phyloP scores from a whole-genome alignment of 1,139 yeast genomes.

The Pichia kudriavzevii region DNA sequence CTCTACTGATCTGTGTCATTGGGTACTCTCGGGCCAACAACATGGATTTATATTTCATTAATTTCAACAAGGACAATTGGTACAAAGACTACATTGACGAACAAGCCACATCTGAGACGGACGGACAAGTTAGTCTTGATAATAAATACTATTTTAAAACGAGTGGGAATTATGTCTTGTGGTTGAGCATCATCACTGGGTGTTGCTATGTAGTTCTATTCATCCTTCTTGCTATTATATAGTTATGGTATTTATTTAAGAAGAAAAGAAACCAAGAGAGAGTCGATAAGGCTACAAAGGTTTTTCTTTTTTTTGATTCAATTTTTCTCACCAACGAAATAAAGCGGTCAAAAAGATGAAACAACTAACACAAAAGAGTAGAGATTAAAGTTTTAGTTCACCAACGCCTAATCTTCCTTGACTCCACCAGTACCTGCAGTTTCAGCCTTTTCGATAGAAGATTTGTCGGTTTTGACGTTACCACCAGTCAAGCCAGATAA shows the following conservation, averaged over 20 bases:
- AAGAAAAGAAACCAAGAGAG: not conserved
- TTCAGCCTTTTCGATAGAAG: constrained; percentile 80
- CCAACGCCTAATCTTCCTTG: constrained; percentile 68
- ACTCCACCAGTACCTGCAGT: constrained; percentile 82
- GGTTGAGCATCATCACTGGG: constrained; percentile 38
- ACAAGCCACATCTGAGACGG: constrained; percentile 1
- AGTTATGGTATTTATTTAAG: too few species aligned
- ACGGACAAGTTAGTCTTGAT: constrained; percentile 21
- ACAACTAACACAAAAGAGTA: too few species aligned
- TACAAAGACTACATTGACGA: constrained; percentile 9
- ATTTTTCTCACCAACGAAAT: not conserved
- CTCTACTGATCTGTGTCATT: constrained; percentile 39
- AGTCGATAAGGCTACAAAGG: too few species aligned
- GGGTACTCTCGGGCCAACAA: constrained; percentile 40
- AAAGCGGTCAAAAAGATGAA: too few species aligned
- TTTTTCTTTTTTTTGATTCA: not conserved
- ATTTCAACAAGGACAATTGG: constrained; percentile 21
- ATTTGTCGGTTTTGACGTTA: constrained; percentile 72
- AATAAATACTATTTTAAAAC: constrained; percentile 35
- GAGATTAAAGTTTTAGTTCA: too few species aligned
- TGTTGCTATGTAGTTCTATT: constrained; percentile 40
- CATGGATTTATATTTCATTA: constrained; percentile 39
- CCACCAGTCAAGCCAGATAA: constrained; percentile 60
- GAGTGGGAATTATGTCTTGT: constrained; percentile 43
- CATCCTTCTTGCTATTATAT: constrained; percentile 36